Base-by-base conservation (phyloP, 148 eudicot species). In the Euryodendron excelsum region DNA sequence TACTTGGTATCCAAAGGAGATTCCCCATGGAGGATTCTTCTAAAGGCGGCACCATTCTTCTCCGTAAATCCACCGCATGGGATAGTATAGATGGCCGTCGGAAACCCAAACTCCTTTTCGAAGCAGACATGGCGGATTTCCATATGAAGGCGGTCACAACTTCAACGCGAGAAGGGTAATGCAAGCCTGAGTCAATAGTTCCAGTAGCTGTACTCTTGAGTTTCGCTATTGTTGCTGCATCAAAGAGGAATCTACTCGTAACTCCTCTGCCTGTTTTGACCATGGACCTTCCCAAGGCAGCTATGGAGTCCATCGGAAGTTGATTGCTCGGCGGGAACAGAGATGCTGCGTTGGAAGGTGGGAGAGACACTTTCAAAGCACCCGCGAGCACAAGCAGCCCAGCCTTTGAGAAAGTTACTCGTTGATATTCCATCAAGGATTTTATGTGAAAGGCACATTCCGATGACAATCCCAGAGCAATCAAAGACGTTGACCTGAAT, bases 141-240 rank as follows among this genome's bases (percentile, higher is more conserved):
- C 81, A 79, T 30, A 79, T 62, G 56, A 72, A 79, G 8, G 81
- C 81, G 4, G 66, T 79, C 62, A 79, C 77, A 48, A 63, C 81
- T 62, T 79, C 81, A 0, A 79, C 77, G 9, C 81, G 62, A 15
- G 81, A 79, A 13, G 81, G 81, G 23, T 64, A 25, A 56, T 62
- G 39, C 0, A 72, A 11, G 30, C 77, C 28, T 4, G 50, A 21
- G 15, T 77, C 63, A 2, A n/a, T 50, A 53, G 60, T 67, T 8
- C 14, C 39, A 10, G 27, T 31, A 34, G 79, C 81, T 79, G 62
- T 41, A 1, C 3, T 21, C 62, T 79, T 79, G 21, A 79, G 81
- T 5, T 41, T 36, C 1, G 62, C 59, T 33, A 79, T 62, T 12
- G 81, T 14, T 48, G 77, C 23, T 7, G 81, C 28, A 45, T 72